Evolutionary conservation across 495 filamentous ascomycete genomes (phyloP).

Genomic region (Sabuloglossum arenarium): DNA sequence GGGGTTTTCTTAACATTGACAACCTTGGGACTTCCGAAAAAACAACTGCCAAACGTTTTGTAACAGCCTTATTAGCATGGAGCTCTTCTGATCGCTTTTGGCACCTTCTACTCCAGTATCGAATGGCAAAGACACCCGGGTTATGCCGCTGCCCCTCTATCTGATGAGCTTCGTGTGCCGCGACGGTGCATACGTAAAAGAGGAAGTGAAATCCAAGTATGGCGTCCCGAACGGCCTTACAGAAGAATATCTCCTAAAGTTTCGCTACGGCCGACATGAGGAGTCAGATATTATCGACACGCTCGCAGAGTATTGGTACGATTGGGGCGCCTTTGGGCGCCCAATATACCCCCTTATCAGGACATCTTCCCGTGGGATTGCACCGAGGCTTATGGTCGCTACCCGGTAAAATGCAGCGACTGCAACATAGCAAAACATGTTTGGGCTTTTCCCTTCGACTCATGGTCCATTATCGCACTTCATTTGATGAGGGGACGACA

Average conservation of each 20-base stretch:
- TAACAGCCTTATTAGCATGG: too few species aligned
- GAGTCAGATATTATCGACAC: slow-evolving; percentile 23
- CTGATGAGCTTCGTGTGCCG: slow-evolving; percentile 22
- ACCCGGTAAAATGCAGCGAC: slow-evolving; percentile 15
- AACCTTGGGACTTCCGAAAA: too few species aligned
- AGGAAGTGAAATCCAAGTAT: too few species aligned
- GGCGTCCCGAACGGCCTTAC: slow-evolving; percentile 20
- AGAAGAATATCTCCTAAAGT: slow-evolving; percentile 23
- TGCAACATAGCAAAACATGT: slow-evolving; percentile 24
- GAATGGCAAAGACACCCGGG: too few species aligned
- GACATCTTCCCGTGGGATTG: slow-evolving; percentile 25
- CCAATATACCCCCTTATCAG: slow-evolving; percentile 18
- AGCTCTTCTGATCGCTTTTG: slow-evolving; percentile 11
- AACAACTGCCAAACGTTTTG: too few species aligned
- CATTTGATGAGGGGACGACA: too few species aligned
- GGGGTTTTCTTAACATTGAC: slow-evolving; percentile 21
- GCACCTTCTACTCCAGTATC: neutral
- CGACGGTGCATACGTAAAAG: too few species aligned
- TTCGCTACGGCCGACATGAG: slow-evolving; percentile 16
- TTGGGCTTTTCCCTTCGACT: slow-evolving; percentile 25
- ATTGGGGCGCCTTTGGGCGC: slow-evolving; percentile 22
- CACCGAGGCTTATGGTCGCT: slow-evolving; percentile 21
- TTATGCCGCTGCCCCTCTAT: slow-evolving; percentile 13
- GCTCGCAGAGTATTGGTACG: slow-evolving; percentile 22
- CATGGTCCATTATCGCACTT: slow-evolving; percentile 21